Evolutionary conservation across 1,284 basidiomycete genomes (phyloP), one percentile per base, ranked within the genome.

Genomic region (Abortiporus biennis): DNA sequence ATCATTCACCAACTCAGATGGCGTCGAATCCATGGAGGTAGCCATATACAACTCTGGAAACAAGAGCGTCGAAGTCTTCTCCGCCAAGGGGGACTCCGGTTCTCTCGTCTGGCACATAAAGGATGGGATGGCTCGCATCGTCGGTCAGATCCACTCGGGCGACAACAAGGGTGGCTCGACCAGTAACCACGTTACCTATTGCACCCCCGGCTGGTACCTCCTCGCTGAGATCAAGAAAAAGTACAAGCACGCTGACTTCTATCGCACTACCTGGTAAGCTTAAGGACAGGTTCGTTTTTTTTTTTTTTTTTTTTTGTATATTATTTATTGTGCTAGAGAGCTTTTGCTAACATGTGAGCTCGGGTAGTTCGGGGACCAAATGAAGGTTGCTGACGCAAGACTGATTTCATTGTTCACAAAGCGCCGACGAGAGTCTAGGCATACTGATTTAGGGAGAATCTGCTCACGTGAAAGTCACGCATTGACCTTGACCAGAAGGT

Each of bases 81-180:
- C 54, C 11, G 33, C 33, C 11, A 35, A 57, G 27, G 55, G 55
- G 20, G 55, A 56, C 46, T 57, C 55, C n/a, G 55, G 55, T 31
- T 38, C 55, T 24, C 29, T 45, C 30, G 46, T 57, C 44, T 57
- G 53, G 55, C 38, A 47, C 36, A 35, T 35, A 16, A 8, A 19
- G 17, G 17, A 35, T 35, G 47, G 49, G 20, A 42, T 47, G 36
- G 54, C 47, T 42, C 32, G 17, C 25, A 59, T 66, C 22, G 51
- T 66, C 31, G 65, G 62, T 36, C 54, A 55, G 36, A 50, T 65
- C 37, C 65, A 66, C 51, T 64, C 64, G 37, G 65, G 63, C 3
- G 3, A 36, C 0, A 42, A 47, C 36, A 65, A 56, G 47, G 61
- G 58, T 30, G 51, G 53, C 44, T 56, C 51, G 44, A 54, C 49